A percentile compares a stretch with the other conserved stretches of the same genome.
phyloP scores from a whole-genome alignment of 2,329 filamentous ascomycete genomes.

The Fusarium oxysporum region DNA sequence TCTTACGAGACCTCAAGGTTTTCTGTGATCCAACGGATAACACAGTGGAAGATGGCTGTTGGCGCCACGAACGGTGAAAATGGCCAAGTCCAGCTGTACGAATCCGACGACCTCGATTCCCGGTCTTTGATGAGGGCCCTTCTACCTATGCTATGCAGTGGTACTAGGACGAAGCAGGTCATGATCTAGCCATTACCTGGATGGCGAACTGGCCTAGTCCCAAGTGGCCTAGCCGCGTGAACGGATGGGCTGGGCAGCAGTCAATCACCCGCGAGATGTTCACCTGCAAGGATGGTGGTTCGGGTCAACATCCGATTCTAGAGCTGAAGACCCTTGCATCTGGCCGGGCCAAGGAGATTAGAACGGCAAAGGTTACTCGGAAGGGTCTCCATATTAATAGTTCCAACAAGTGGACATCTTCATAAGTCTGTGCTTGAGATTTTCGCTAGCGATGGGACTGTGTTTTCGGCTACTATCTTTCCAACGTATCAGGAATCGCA shows the following conservation, averaged over 20 bases:
- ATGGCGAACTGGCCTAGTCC: neutral
- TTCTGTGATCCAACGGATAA: too few relatives aligned
- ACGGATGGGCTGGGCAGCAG: constrained; percentile 47
- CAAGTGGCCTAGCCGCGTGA: constrained; percentile 45
- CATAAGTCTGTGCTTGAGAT: constrained; percentile 43
- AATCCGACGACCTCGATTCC: too few relatives aligned
- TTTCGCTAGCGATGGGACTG: constrained; percentile 46
- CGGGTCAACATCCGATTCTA: constrained; percentile 43
- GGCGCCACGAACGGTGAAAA: too few relatives aligned
- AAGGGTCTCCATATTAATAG: constrained; percentile 33
- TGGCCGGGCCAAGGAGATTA: constrained; percentile 27
- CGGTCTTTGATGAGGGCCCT: too few relatives aligned
- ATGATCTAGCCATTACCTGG: neutral
- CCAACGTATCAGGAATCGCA: constrained; percentile 45
- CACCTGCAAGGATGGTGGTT: constrained; percentile 43
- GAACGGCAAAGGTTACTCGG: constrained; percentile 23
- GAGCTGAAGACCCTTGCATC: constrained; percentile 40
- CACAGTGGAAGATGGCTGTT: too few relatives aligned
- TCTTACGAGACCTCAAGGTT: too few relatives aligned
- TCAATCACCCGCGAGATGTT: constrained; percentile 48
- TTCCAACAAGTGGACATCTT: constrained; percentile 25
- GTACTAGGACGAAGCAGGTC: neutral
- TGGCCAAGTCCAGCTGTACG: too few relatives aligned
- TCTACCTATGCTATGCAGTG: too few relatives aligned
- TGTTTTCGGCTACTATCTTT: constrained; percentile 43